Conservation (phyloP, 768 basidiomycete species). For the Auriculariales sp. region DNA sequence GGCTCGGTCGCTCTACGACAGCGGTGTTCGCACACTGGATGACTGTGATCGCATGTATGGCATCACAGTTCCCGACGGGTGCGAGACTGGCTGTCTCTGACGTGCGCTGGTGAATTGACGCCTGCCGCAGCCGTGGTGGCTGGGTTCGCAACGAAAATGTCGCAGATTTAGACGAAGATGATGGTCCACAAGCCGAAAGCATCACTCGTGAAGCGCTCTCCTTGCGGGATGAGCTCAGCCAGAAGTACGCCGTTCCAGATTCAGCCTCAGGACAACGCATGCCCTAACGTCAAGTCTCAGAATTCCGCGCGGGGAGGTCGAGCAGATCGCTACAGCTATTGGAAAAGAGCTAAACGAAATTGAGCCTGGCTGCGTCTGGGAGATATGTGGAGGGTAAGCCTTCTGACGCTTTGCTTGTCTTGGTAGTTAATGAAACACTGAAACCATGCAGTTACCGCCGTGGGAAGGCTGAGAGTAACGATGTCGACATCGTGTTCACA, state of each 20-base stretch:
- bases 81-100: conserved; percentile 14
- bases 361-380: conserved; percentile 52
- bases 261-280: not conserved
- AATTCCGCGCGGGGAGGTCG: conserved; percentile 64
- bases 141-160: conserved; percentile 5
- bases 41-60: conserved; percentile 59
- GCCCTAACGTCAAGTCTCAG: conserved; percentile 15
- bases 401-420: not conserved
- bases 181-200: conserved; percentile 7
- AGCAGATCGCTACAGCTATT: conserved; percentile 56
- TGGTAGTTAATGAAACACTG: not conserved
- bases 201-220: conserved; percentile 45
- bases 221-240: conserved; percentile 40
- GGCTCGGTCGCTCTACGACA: conserved; percentile 48
- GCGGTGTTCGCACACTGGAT: conserved; percentile 50
- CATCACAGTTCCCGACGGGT: conserved; percentile 16
- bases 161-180: conserved; percentile 13
- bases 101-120: conserved; percentile 3
- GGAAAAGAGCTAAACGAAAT: conserved; percentile 50
- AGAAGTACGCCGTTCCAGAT: conserved; percentile 21
- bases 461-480: conserved; percentile 68
- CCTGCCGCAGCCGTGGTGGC: conserved; percentile 1
- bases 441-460: conserved; percentile 69
- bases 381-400: conserved; percentile 69
- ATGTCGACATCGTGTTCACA: conserved; percentile 82